Conservation (phyloP, 805 yeast species). For the Starmerella floris region DNA sequence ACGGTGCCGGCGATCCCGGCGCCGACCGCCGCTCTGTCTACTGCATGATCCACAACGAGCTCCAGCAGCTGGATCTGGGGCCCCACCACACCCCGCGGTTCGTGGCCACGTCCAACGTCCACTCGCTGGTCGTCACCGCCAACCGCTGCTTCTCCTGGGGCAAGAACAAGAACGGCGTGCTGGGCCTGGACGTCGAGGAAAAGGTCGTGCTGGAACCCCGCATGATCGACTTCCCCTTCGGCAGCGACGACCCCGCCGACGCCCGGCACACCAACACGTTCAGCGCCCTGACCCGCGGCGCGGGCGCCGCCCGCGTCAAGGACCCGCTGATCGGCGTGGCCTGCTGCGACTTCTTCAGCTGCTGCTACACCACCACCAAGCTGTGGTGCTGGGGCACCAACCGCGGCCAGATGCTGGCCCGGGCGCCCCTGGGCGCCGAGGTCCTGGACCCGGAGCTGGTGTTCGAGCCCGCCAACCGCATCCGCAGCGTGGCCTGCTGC, state of each 20-base stretch:
- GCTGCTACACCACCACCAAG: constrained; percentile 7
- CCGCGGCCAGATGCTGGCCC: constrained; percentile 19
- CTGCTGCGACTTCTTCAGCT: constrained; percentile 14
- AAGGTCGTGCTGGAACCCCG: constrained; percentile 12
- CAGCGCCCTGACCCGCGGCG: constrained; percentile 11
- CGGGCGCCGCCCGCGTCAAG: background rate
- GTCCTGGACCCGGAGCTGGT: constrained; percentile 14
- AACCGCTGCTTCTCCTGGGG: constrained; percentile 22
- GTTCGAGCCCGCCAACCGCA: constrained; percentile 3
- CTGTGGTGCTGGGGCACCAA: constrained; percentile 22
- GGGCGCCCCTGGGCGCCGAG: constrained; percentile 5
- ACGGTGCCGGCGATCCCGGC: background rate
- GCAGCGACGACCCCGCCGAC: background rate
- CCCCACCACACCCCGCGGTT: constrained; percentile 2
- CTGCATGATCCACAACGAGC: background rate
- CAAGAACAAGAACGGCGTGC: constrained; percentile 16
- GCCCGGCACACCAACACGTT: constrained; percentile 11
- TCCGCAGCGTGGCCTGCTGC: constrained; percentile 12
- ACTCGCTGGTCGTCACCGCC: constrained; percentile 14
- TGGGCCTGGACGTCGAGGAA: constrained; percentile 16
- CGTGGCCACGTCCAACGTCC: constrained; percentile 14
- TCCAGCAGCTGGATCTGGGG: constrained; percentile 2
- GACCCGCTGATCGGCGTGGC: constrained; percentile 13
- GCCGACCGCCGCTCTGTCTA: constrained; percentile 1
- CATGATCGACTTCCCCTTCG: constrained; percentile 9